phyloP scores from a whole-genome alignment of 331 rosid genomes.

The Malus hybrid region DNA sequence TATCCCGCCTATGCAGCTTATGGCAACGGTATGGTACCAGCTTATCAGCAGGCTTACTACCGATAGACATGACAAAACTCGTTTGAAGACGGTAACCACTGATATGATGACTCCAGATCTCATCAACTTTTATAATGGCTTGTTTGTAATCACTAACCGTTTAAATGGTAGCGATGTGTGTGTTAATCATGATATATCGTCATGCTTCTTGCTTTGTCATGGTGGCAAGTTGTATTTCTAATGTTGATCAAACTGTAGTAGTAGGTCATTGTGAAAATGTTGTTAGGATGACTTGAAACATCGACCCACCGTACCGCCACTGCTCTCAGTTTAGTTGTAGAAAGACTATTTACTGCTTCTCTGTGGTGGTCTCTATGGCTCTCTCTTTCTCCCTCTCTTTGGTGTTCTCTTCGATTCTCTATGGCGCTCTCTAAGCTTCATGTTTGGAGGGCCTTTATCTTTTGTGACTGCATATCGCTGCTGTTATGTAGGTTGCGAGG shows the following conservation, averaged over 20 bases:
- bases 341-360: slow-evolving; percentile 29
- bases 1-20: slow-evolving; percentile 85
- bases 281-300: slow-evolving; percentile 73
- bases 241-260: slow-evolving; percentile 84
- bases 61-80: slow-evolving; percentile 71
- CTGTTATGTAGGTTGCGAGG: background rate
- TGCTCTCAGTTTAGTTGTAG: slow-evolving; percentile 53
- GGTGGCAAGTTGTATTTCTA: slow-evolving; percentile 86
- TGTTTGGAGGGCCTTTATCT: background rate
- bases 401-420: background rate
- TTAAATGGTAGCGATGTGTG: slow-evolving; percentile 96
- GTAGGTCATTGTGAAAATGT: slow-evolving; percentile 88
- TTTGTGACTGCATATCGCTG: too few species aligned
- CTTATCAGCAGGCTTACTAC: slow-evolving; percentile 99
- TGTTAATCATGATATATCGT: slow-evolving; percentile 72
- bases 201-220: slow-evolving; percentile 58
- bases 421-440: background rate
- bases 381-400: slow-evolving; percentile 1
- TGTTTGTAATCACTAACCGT: slow-evolving; percentile 99
- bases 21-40: slow-evolving; percentile 81
- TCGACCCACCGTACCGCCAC: slow-evolving; percentile 34
- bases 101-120: slow-evolving; percentile 78
- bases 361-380: slow-evolving; percentile 17
- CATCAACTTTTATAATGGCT: slow-evolving; percentile 59
- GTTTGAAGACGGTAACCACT: slow-evolving; percentile 90